Percentiles rank a stretch among this genome's conserved stretches.
Conservation (phyloP, 139 green algal species). For the Bryopsis sp. region DNA sequence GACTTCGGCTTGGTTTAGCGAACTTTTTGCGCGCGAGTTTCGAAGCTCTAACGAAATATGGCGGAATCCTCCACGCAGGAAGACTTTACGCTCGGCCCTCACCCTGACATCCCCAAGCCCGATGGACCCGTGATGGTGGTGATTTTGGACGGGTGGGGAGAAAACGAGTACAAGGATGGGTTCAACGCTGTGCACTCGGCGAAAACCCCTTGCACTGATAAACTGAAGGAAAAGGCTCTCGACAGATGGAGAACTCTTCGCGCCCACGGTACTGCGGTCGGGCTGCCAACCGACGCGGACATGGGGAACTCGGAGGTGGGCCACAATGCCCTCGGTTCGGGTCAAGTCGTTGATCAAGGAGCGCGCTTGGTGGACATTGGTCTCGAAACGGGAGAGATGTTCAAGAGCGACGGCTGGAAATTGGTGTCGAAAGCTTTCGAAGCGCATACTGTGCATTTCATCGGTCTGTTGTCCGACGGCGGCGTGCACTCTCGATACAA, state of each 20-base stretch:
- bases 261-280: constrained; percentile 86
- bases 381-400: constrained; percentile 69
- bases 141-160: constrained; percentile 72
- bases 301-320: constrained; percentile 90
- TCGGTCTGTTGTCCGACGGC: constrained; percentile 87
- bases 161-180: constrained; percentile 70
- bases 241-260: constrained; percentile 54
- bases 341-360: constrained; percentile 88
- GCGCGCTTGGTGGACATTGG: constrained; percentile 85
- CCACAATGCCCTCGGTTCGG: constrained; percentile 91
- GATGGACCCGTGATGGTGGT: constrained; percentile 32
- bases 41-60: no score
- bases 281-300: constrained; percentile 82
- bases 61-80: no score
- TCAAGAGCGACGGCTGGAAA: constrained; percentile 71
- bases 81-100: constrained; percentile 8
- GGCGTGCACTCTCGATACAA: constrained; percentile 78
- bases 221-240: constrained; percentile 35
- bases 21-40: no score
- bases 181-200: constrained; percentile 73
- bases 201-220: constrained; percentile 63
- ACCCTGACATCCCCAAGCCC: background rate
- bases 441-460: constrained; percentile 87
- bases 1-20: no score
- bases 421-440: constrained; percentile 63